These are phyloP conservation scores for Theobroma cacao DNA, from an alignment of 345 rosid genomes.

Conservation along the genomic window DNA sequence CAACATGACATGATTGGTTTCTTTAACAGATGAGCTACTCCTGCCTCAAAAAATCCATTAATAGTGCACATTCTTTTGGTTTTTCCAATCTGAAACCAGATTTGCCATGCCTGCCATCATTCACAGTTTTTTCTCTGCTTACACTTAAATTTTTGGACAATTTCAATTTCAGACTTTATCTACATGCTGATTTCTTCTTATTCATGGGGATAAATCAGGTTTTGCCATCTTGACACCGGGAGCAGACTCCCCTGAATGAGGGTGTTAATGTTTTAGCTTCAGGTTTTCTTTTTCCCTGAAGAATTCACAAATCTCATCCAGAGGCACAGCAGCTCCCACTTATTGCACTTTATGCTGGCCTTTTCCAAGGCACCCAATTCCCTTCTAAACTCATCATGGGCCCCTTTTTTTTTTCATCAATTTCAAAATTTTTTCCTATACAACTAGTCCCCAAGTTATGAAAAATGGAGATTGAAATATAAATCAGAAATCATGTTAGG, in stretches of 20 bases:
- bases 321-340: slow-evolving; percentile 10
- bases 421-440: neutral
- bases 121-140: too few relatives aligned
- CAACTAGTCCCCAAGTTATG: neutral
- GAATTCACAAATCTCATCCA: neutral
- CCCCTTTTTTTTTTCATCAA: slow-evolving; percentile 10
- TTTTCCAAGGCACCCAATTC: slow-evolving; percentile 25
- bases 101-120: too few relatives aligned
- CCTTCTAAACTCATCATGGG: slow-evolving; percentile 17
- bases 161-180: too few relatives aligned
- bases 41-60: too few relatives aligned
- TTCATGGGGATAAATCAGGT: neutral
- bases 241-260: neutral
- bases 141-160: too few relatives aligned
- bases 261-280: neutral
- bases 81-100: too few relatives aligned
- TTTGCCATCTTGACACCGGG: neutral
- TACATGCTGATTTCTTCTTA: too few relatives aligned
- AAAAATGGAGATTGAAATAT: neutral
- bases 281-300: too few relatives aligned
- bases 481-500: slow-evolving; percentile 5
- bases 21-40: too few relatives aligned
- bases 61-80: too few relatives aligned
- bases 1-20: too few relatives aligned
- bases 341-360: slow-evolving; percentile 34